Conservation (phyloP, 75 land plant genomes). For the Pseudotsuga menziesii region DNA sequence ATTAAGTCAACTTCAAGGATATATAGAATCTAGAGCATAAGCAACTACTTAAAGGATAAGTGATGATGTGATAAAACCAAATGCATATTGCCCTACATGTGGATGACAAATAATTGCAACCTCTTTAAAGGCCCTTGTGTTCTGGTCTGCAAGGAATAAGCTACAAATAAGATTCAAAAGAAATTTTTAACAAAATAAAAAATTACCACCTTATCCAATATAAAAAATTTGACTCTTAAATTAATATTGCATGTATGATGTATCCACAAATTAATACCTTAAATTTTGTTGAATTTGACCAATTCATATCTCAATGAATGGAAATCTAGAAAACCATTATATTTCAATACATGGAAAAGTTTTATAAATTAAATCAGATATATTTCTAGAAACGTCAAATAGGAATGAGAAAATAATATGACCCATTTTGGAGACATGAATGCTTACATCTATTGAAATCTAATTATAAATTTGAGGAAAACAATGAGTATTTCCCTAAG, state of each 20-base stretch:
- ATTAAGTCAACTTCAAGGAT: too few species aligned
- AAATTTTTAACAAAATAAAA: neutral
- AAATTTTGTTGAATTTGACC: neutral
- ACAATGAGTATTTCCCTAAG: neutral
- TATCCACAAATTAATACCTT: neutral
- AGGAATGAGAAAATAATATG: neutral
- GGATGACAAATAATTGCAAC: conserved; percentile 86
- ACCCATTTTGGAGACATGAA: neutral
- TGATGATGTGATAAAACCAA: conserved; percentile 78
- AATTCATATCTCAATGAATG: neutral
- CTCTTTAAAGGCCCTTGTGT: conserved; percentile 78
- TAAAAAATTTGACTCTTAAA: neutral
- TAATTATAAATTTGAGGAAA: neutral
- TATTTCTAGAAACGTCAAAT: neutral
- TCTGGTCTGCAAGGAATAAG: conserved; percentile 52
- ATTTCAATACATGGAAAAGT: neutral
- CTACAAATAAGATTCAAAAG: neutral
- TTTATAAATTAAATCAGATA: neutral
- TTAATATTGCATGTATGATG: neutral
- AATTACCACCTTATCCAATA: neutral
- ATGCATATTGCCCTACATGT: conserved; percentile 81
- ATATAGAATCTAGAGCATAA: too few species aligned
- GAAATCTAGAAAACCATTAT: neutral
- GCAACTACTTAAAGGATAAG: conserved; percentile 54
- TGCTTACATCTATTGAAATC: neutral